Base-by-base conservation (phyloP, 257 asterid species). In the Ilex aquifolium region DNA sequence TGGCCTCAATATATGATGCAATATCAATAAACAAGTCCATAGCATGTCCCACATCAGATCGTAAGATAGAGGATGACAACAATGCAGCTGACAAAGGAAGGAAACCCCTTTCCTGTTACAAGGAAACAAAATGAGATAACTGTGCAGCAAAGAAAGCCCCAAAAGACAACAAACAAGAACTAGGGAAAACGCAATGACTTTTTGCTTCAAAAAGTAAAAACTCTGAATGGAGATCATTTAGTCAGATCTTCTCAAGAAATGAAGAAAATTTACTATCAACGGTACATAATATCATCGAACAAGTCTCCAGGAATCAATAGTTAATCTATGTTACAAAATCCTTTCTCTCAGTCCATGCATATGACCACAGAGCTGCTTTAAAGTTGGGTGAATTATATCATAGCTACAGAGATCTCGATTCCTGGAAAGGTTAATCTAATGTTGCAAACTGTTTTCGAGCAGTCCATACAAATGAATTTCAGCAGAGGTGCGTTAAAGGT, bases 1-100 rank as follows among this genome's bases (percentile, higher is more conserved):
- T 85, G 67, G 86, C 88, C 83, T 85, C 90, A 68, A 93, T 78
- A 63, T 79, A 81, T 10, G 84, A 85, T 42, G 84, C 87, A 57
- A 85, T 72, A 61, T 85, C 97, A 82, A 74, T 65, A 44, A 79
- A 85, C 70, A 78, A 65, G 74, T 87, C 95, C 65, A 79, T 31
- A 31, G 77, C 69, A 68, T 63, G 77, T 75, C 95, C 88, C 39
- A 79, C 70, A 68, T 76, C 92, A 76, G 88, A 66, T 63, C 87
- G 88, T 71, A 90, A 74, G 70, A 74, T 60, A 73, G 88, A 74
- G 75, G 87, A 87, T 29, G 99, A 93, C 65, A 93, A 82, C 79
- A 93, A 76, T 31, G 97, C 96, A 66, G 91, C 96, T 70, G 99
- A 82, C 79, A 93, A 81, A 60, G 97, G 92, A 76, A 93, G 92